phyloP scores from a whole-genome alignment of 169 alveolate species.

The Plasmodium gaboni region DNA sequence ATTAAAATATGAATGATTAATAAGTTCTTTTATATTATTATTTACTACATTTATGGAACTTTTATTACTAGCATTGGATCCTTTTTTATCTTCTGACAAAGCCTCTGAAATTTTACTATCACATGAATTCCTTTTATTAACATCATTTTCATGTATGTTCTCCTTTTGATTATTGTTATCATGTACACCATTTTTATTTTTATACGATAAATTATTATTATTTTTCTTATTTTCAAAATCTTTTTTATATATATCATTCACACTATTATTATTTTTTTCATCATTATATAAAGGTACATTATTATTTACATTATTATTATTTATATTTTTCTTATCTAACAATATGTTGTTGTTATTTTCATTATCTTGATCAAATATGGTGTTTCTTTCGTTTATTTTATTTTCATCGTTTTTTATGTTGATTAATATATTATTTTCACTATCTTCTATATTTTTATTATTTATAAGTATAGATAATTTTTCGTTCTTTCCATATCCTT shows the following conservation, averaged over 20 bases:
- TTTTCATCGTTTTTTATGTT: background rate
- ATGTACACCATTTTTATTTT: background rate
- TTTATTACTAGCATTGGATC: background rate
- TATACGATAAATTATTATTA: background rate
- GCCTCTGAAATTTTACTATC: background rate
- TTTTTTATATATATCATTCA: background rate
- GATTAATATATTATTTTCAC: background rate
- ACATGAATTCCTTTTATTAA: background rate
- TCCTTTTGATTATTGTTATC: background rate
- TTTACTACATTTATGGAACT: background rate
- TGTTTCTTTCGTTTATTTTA: background rate
- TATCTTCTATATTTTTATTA: background rate
- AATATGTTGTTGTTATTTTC: background rate
- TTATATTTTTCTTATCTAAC: background rate
- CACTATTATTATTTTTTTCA: background rate
- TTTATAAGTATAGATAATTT: no score
- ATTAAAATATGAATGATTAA: constrained; percentile 42
- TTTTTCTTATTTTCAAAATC: background rate
- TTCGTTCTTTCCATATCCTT: background rate
- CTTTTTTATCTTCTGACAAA: background rate
- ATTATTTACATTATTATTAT: background rate
- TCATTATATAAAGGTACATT: no score
- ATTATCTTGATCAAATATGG: background rate
- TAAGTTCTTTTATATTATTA: constrained; percentile 34
- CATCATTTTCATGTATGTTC: background rate